Base-by-base conservation (phyloP, 768 basidiomycete genomes). In the Kwoniella botswanensis region DNA sequence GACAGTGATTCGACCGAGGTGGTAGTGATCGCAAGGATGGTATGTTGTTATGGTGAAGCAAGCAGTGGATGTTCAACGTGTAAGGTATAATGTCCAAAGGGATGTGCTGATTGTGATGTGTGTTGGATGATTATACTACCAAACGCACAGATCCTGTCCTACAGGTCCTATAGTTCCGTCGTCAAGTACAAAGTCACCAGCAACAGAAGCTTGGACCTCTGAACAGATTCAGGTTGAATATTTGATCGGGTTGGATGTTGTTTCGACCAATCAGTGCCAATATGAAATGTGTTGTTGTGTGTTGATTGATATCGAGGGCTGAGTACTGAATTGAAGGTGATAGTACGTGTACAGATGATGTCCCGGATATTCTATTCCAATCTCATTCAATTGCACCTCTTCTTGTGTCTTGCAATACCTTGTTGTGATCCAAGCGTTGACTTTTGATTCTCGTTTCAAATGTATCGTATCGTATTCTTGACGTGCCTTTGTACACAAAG, bases 301-400 rank as follows among this genome's bases (percentile, higher is more conserved):
- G 24, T 55, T 9, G 6, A 24, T 55, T 55, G 35, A 35, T 35
- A 35, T 35, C 35, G 35, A 35, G 35, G 35, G 35, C 35, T 35
- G 35, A 35, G 35, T 35, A 35, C 35, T 35, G 54, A 55, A 55
- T 55, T 22, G 21, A 55, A 24, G 6, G n/a, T 55, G 24, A 0
- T 1, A 12, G 22, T 55, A 55, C 21, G 7, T 0, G 21, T 55
- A 55, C n/a, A n/a, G 11, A 55, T 12, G 21, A 55, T 55, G 54
- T 55, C 54, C 21, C 54, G 54, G 54, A 55, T 55, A 55, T 55
- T 55, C 54, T 55, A 55, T 55, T 55, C 54, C 54, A 55, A 55
- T 21, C 21, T 18, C 46, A 50, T 50, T 50, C 1, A 50, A 50
- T 50, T 50, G 35, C 35, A 35, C 35, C 35, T 35, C 35, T 35